These are phyloP conservation scores for Angomonas ambiguus DNA, from an alignment of 208 protist genomes.

Conservation along the genomic window DNA sequence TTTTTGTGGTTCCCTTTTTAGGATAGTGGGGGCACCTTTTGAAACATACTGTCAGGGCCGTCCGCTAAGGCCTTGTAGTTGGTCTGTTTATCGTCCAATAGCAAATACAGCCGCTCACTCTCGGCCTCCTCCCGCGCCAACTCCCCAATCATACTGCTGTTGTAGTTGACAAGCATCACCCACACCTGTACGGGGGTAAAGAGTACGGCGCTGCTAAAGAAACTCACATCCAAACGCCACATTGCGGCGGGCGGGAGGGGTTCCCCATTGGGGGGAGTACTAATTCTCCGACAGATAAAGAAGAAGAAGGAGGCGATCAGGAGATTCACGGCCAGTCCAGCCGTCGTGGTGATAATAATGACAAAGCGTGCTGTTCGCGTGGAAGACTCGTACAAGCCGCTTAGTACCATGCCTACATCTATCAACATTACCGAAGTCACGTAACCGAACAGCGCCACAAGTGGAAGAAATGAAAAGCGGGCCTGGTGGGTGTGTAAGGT, in stretches of 20 bases:
- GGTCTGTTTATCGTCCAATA: not conserved
- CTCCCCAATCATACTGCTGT: not conserved
- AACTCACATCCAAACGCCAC: not conserved
- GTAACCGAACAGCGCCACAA: not conserved
- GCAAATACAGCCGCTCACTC: not conserved
- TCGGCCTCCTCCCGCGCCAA: not conserved
- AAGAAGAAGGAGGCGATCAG: not conserved
- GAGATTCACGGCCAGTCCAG: not conserved
- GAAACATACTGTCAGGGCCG: not conserved
- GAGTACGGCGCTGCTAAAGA: not conserved
- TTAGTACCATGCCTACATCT: not conserved
- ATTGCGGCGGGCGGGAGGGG: not conserved
- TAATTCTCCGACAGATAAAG: not conserved
- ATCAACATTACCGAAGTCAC: not conserved
- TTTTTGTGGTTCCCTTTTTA: not conserved
- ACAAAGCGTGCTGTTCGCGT: not conserved
- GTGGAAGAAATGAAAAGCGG: not conserved
- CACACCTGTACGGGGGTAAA: not conserved
- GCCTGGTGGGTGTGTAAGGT: not conserved
- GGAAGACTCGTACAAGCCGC: not conserved
- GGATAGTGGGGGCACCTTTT: not conserved
- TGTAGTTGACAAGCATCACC: not conserved
- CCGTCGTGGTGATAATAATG: not conserved
- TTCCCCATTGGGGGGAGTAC: not conserved
- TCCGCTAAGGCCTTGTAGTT: not conserved